Percentiles rank a stretch among this genome's conserved stretches.
These are phyloP conservation scores for Suhomyces kunorum DNA, from an alignment of 1,139 yeast genomes.

Conservation along the genomic window DNA sequence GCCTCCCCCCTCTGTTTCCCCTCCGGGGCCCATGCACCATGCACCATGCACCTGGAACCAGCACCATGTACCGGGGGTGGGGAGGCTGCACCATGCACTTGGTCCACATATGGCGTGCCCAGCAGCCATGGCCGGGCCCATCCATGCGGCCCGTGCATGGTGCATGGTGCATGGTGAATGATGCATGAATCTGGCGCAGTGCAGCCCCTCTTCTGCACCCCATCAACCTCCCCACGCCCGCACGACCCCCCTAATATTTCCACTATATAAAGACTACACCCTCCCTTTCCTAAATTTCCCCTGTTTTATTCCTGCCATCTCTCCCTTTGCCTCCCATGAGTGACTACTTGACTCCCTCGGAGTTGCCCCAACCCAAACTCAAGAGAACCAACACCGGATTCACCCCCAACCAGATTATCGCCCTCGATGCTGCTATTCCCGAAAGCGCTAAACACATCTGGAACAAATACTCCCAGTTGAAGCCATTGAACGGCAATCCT, in stretches of 20 bases:
- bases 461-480: constrained; percentile 59
- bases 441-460: constrained; percentile 73
- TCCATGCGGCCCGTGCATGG: background rate
- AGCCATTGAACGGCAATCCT: constrained; percentile 28
- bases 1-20: too few species aligned
- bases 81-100: too few species aligned
- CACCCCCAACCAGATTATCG: constrained; percentile 84
- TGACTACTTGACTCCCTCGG: constrained; percentile 44
- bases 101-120: too few species aligned
- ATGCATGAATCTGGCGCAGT: background rate
- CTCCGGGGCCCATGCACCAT: background rate
- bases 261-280: constrained; percentile 7
- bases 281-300: background rate
- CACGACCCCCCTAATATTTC: constrained; percentile 4
- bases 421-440: constrained; percentile 82
- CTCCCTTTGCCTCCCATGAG: constrained; percentile 29
- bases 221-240: constrained; percentile 6
- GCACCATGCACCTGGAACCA: background rate
- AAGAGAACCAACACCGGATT: constrained; percentile 86
- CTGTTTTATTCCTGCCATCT: background rate
- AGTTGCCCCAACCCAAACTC: constrained; percentile 45
- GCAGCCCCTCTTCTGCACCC: background rate
- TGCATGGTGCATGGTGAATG: background rate
- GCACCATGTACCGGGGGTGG: too few species aligned
- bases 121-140: too few species aligned